Evolutionary conservation across 163 green algal genomes (phyloP).

Genomic region (Scenedesmus sp.): DNA sequence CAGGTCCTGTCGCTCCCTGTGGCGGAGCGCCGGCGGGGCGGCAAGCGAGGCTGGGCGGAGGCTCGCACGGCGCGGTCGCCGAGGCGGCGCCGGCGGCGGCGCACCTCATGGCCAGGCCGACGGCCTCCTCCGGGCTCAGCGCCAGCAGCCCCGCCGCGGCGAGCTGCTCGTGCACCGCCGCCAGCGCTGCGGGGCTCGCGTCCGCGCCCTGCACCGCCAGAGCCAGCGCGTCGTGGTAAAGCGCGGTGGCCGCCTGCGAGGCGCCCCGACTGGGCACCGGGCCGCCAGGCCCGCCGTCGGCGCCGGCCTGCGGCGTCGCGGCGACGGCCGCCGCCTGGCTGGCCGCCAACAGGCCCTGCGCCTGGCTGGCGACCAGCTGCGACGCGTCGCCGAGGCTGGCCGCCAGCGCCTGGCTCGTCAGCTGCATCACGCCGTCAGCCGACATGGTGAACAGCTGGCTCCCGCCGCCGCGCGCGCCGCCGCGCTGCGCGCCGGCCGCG

Average conservation of each 20-base stretch:
- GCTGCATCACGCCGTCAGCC: slow-evolving; percentile 13
- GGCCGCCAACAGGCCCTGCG: neutral
- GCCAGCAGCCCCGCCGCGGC: neutral
- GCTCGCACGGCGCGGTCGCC: neutral
- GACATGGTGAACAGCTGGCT: slow-evolving; percentile 37
- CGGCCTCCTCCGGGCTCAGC: slow-evolving; percentile 22
- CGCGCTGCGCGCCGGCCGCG: too few relatives aligned
- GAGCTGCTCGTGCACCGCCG: slow-evolving; percentile 2
- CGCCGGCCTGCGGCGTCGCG: too few relatives aligned
- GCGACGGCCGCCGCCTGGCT: too few relatives aligned
- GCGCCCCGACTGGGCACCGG: too few relatives aligned
- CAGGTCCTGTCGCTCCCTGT: neutral
- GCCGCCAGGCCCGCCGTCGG: too few relatives aligned
- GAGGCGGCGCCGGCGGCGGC: too few relatives aligned
- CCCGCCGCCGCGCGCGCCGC: neutral
- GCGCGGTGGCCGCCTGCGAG: too few relatives aligned
- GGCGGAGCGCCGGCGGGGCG: neutral
- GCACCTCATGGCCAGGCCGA: slow-evolving; percentile 3
- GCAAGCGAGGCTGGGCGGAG: too few relatives aligned
- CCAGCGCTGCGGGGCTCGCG: neutral
- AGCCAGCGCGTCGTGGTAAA: neutral
- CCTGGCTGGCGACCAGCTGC: neutral
- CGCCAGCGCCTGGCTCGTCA: slow-evolving; percentile 1
- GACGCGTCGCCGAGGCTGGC: neutral
- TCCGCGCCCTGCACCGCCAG: neutral